Base-by-base conservation (phyloP, 371 early-diverging fungal species). In the Neoconidiobolus thromboides region DNA sequence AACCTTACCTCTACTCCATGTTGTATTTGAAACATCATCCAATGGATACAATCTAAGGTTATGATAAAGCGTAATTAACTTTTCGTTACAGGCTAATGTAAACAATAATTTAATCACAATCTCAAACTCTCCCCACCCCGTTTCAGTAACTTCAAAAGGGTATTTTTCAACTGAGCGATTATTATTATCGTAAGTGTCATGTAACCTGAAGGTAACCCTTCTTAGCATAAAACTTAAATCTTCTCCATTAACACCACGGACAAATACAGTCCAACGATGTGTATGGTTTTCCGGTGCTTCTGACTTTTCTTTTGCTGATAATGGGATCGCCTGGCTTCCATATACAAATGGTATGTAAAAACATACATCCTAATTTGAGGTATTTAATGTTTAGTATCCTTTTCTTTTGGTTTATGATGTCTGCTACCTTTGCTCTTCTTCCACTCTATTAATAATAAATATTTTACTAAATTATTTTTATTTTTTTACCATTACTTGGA, bases 71-170 rank as follows among this genome's bases (percentile, higher is more conserved):
- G 77, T 74, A 14, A 91, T 77, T 10, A 85, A 82, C 65, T 88
- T 89, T 63, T 93, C 94, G 46, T 75, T 75, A n/a, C 85, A 71
- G 44, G 74, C 77, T 10, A 76, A 70, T 14, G 81, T 79, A 65
- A 93, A 89, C 62, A 80, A 77, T 42, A 99, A 80, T 69, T 89
- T 89, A 66, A 98, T 93, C 53, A 81, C 76, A 43, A 96, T 86
- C 52, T 93, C 96, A 68, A 99, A 99, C 73, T 99, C 97, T 65
- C 99, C 99, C 99, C 99, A 99, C 36, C 93, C 98, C 6, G 91
- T 91, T 68, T 97, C 96, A 50, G 76, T 75, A 10, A 96, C 79
- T 67, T 95, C 94, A 65, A 87, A 98, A 0, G 97, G 98, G 10
- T 84, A 83, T 44, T 82, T 76, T 56, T 87, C 87, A 40, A 89